Percentiles rank a stretch among this genome's conserved stretches.
phyloP scores from a whole-genome alignment of 768 basidiomycete species.

The Rhizopogon roseolus region DNA sequence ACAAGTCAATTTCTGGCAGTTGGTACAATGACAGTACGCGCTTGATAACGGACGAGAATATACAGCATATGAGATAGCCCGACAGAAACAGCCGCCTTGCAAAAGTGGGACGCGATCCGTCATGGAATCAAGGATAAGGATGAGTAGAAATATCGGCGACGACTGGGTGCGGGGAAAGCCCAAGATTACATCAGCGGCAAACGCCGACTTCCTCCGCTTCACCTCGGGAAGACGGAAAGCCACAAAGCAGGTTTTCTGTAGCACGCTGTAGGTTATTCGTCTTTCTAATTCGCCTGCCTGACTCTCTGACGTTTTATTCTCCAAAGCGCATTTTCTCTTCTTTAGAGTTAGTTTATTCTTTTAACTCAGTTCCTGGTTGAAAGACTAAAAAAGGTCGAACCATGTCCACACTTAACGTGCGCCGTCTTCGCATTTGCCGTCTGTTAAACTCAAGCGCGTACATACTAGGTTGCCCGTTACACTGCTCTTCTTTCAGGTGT shows the following conservation, averaged over 20 bases:
- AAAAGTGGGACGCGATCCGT: conserved; percentile 14
- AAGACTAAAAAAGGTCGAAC: conserved; percentile 9
- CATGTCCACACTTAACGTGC: conserved; percentile 80
- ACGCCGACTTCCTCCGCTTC: conserved; percentile 23
- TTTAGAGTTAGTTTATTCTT: not conserved
- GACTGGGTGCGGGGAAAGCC: not conserved
- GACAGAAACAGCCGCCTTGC: conserved; percentile 58
- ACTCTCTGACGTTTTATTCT: conserved; percentile 1
- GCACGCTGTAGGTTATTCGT: conserved; percentile 8
- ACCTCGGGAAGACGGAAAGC: conserved; percentile 9
- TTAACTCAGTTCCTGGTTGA: conserved; percentile 1
- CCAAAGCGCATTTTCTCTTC: not conserved
- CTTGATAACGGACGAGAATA: conserved; percentile 45
- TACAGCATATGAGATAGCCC: conserved; percentile 43
- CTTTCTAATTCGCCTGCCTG: not conserved
- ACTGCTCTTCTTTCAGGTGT: conserved; percentile 85
- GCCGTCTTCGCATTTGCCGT: conserved; percentile 21
- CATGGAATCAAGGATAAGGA: not conserved
- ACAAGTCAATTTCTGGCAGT: conserved; percentile 63
- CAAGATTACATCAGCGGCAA: conserved; percentile 25
- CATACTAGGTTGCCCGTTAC: conserved; percentile 83
- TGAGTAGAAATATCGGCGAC: not conserved
- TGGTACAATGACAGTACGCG: conserved; percentile 67
- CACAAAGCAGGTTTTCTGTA: conserved; percentile 6
- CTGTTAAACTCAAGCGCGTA: not conserved